A percentile compares a stretch with the other conserved stretches of the same genome.
phyloP scores from a whole-genome alignment of 2,329 filamentous ascomycete genomes.

The Aspergillus sp. region DNA sequence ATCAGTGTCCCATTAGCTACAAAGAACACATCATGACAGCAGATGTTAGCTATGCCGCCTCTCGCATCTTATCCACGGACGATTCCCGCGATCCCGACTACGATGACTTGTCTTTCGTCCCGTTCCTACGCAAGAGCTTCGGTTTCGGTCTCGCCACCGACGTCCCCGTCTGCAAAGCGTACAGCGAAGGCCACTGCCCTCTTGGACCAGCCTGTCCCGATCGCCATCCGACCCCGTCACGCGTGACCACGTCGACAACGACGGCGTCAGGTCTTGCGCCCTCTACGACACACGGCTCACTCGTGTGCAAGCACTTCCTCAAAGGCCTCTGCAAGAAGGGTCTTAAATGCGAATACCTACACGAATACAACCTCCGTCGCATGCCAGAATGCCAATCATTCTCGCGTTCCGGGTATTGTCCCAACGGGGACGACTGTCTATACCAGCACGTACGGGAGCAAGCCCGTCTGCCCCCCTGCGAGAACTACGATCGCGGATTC shows the following conservation, averaged over 20 bases:
- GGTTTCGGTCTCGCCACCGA: constrained; percentile 73
- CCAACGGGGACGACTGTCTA: constrained; percentile 91
- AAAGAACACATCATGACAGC: constrained; percentile 21
- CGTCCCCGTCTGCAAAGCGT: constrained; percentile 76
- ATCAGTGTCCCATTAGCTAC: too few relatives aligned
- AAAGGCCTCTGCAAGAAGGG: constrained; percentile 97
- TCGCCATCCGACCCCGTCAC: constrained; percentile 56
- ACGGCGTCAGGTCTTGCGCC: constrained; percentile 35
- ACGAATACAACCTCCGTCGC: constrained; percentile 96
- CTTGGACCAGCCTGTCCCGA: constrained; percentile 77
- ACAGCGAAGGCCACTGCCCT: constrained; percentile 76
- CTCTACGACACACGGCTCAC: constrained; percentile 41
- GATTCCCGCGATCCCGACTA: constrained; percentile 29
- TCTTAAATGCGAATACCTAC: constrained; percentile 90
- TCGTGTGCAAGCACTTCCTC: constrained; percentile 98
- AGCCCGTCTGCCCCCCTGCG: constrained; percentile 69
- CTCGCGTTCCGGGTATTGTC: constrained; percentile 85
- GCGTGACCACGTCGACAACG: constrained; percentile 37
- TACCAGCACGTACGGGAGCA: constrained; percentile 85
- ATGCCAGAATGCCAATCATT: constrained; percentile 99
- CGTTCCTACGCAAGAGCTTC: constrained; percentile 75
- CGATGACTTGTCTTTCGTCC: constrained; percentile 74
- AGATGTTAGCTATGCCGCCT: constrained; percentile 25
- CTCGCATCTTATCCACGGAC: constrained; percentile 29
- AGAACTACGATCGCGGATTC: constrained; percentile 90